Percentiles rank a stretch among this genome's conserved stretches.
Conservation (phyloP, 2,329 filamentous ascomycete genomes). For the Phaeoacremonium minimum region DNA sequence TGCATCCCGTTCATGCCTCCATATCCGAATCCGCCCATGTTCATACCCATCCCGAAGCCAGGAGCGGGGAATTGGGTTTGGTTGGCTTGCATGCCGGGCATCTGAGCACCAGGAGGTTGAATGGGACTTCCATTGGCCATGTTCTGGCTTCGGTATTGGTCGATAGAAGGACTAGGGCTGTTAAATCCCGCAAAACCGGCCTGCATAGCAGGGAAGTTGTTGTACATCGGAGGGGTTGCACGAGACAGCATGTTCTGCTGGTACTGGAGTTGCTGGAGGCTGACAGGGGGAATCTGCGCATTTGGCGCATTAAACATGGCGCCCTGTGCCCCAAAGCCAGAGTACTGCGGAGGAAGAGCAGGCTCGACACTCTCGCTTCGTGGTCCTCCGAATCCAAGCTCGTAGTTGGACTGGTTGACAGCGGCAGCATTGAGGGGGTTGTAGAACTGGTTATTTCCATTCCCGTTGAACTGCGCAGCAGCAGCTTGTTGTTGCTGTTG, state of each 20-base stretch:
- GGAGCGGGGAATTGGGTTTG: constrained; percentile 44
- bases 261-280: constrained; percentile 53
- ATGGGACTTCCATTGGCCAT: constrained; percentile 48
- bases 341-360: constrained; percentile 41
- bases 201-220: constrained; percentile 54
- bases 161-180: constrained; percentile 40
- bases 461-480: constrained; percentile 26
- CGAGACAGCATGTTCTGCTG: constrained; percentile 55
- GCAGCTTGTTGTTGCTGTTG: constrained; percentile 18
- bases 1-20: constrained; percentile 39
- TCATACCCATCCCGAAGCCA: constrained; percentile 37
- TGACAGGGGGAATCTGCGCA: constrained; percentile 37
- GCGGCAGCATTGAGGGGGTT: constrained; percentile 40
- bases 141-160: constrained; percentile 52
- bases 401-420: constrained; percentile 34
- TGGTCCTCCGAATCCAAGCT: constrained; percentile 46
- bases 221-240: constrained; percentile 48
- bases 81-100: constrained; percentile 34
- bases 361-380: constrained; percentile 50
- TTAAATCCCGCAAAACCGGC: constrained; percentile 50
- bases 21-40: constrained; percentile 40
- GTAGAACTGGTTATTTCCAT: constrained; percentile 47
- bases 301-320: constrained; percentile 46
- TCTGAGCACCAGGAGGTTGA: constrained; percentile 35
- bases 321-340: constrained; percentile 43